phyloP scores from a whole-genome alignment of 176 grass and related monocot species.

The Aegilops tauschii region DNA sequence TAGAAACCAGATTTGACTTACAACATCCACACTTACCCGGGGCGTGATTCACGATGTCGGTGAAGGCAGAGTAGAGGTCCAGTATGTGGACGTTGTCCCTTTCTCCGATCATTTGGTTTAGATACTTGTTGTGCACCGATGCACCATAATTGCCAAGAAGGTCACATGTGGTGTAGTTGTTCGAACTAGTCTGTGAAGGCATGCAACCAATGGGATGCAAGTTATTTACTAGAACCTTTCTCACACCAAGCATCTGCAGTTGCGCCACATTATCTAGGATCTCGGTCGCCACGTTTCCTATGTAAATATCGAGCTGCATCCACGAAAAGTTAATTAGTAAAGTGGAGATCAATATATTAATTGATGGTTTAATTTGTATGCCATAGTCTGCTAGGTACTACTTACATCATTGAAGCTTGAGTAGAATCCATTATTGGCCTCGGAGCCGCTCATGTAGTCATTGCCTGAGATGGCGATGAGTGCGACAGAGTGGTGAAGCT shows the following conservation, averaged over 20 bases:
- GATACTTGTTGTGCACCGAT: background rate
- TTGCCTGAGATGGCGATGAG: slow-evolving; percentile 41
- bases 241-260: background rate
- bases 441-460: slow-evolving; percentile 5
- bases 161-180: slow-evolving; percentile 25
- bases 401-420: background rate
- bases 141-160: background rate
- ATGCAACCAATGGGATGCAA: slow-evolving; percentile 41
- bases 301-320: background rate
- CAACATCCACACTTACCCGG: background rate
- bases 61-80: background rate
- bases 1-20: background rate
- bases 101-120: background rate
- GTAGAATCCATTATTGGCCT: background rate
- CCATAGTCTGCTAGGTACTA: background rate
- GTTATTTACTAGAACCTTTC: slow-evolving; percentile 12
- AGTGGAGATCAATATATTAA: background rate
- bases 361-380: background rate
- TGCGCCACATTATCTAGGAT: background rate
- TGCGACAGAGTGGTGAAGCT: slow-evolving; percentile 5
- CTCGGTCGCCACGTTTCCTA: background rate
- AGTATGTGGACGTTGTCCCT: background rate
- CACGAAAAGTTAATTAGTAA: background rate
- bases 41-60: background rate
- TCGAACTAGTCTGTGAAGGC: background rate